Base-by-base conservation (phyloP, 306 rosid genomes). In the Begonia peltatifolia region DNA sequence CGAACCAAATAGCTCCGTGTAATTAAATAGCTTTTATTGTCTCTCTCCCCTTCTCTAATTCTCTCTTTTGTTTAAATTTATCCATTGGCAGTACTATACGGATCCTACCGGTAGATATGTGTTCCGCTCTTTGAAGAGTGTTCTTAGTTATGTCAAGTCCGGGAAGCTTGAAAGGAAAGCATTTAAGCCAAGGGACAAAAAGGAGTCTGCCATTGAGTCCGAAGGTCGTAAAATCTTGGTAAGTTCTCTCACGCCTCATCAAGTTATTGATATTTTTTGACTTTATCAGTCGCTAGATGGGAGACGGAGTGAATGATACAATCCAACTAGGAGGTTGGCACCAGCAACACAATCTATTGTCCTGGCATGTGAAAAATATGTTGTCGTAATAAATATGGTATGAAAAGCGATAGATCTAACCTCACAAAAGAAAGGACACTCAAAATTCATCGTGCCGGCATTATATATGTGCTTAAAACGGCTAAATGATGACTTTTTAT, bases 21-120 rank as follows among this genome's bases (percentile, higher is more conserved):
- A 25, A 25, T 2, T 25, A 25, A 25, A 3, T 25, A 25, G 35
- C 35, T 54, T 47, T 52, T 51, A 61, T 54, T 41, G 51, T 42
- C 18, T 43, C n/a, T 10, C 47, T 43, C n/a, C n/a, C 47, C 47
- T 17, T 43, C n/a, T 43, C n/a, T 10, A 13, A 43, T 13, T 43
- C n/a, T 13, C 11, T 13, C 11, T 43, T 43, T 5, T 43, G 47
- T 62, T 22, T 54, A 14, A 8, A 23, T 46, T 52, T 41, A 44
- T 59, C 54, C 54, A 18, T 59, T 30, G 63, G 71, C 82, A 84
- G 90, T 70, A 44, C 47, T 81, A 84, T 71, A 81, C 60, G 55
- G 84, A 79, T 72, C 94, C 94, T 63, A 52, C 63, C 46, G 78
- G 70, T 70, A 80, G 82, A 11, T 73, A 63, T 57, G 63, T 57